These are phyloP conservation scores for Aethionema arabicum DNA, from an alignment of 345 rosid species.

Conservation along the genomic window DNA sequence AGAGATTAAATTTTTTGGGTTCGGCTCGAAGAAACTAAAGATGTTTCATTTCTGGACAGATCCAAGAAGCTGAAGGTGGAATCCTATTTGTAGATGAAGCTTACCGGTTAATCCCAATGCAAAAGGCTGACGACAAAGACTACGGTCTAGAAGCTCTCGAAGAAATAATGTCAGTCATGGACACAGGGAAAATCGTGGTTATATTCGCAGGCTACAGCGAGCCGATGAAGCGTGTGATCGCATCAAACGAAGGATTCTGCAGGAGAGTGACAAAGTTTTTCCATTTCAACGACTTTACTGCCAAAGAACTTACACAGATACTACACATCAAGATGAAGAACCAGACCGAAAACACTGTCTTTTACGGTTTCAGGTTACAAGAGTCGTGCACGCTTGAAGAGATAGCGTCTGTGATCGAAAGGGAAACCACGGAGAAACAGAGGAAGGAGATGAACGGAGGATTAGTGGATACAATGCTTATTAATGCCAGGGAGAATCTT, in stretches of 20 bases:
- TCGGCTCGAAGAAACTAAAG: slow-evolving; percentile 15
- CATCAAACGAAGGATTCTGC: slow-evolving; percentile 93
- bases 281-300: slow-evolving; percentile 68
- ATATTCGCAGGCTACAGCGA: slow-evolving; percentile 96
- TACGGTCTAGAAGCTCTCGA: slow-evolving; percentile 96
- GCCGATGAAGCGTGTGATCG: slow-evolving; percentile 95
- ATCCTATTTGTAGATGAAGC: slow-evolving; percentile 99
- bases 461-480: slow-evolving; percentile 72
- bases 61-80: slow-evolving; percentile 97
- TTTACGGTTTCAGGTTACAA: slow-evolving; percentile 75
- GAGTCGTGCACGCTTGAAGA: slow-evolving; percentile 63
- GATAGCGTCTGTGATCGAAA: slow-evolving; percentile 62
- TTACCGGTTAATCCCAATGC: slow-evolving; percentile 87
- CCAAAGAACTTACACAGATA: slow-evolving; percentile 73
- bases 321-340: slow-evolving; percentile 81
- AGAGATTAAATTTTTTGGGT: slow-evolving; percentile 10
- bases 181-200: slow-evolving; percentile 78
- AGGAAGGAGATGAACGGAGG: slow-evolving; percentile 97
- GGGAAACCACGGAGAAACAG: slow-evolving; percentile 73
- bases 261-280: slow-evolving; percentile 97
- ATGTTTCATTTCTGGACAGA: slow-evolving; percentile 45
- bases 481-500: slow-evolving; percentile 87
- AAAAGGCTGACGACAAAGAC: slow-evolving; percentile 91
- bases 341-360: slow-evolving; percentile 54
- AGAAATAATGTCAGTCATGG: slow-evolving; percentile 98